Conservation (phyloP, 2,329 filamentous ascomycete genomes). For the Aspergillus sp. region DNA sequence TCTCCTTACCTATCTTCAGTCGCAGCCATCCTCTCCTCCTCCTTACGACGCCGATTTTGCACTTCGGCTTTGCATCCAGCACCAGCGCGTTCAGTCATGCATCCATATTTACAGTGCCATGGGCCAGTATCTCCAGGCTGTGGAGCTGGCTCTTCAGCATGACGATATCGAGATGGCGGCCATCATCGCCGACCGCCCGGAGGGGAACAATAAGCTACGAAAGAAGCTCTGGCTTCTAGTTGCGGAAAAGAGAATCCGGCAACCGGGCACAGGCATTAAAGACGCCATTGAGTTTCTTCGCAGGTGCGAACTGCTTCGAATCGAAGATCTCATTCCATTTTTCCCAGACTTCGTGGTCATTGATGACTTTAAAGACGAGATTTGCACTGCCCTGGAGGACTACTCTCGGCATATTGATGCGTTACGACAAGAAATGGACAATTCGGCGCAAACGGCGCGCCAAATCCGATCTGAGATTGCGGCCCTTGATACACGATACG, state of each 20-base stretch:
- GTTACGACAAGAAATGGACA: slow-evolving; percentile 93
- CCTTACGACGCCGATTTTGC: slow-evolving; percentile 95
- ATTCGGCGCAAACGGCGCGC: slow-evolving; percentile 80
- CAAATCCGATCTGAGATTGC: slow-evolving; percentile 91
- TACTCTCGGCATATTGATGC: slow-evolving; percentile 89
- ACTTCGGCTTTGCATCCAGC: slow-evolving; percentile 88
- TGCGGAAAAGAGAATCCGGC: slow-evolving; percentile 85
- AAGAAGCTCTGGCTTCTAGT: slow-evolving; percentile 97
- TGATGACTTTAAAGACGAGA: slow-evolving; percentile 98
- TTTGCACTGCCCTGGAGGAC: slow-evolving; percentile 88
- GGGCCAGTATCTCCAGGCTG: slow-evolving; percentile 90
- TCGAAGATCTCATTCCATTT: slow-evolving; percentile 96
- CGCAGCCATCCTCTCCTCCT: slow-evolving; percentile 80
- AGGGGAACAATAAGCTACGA: slow-evolving; percentile 73
- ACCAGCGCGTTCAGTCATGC: slow-evolving; percentile 88
- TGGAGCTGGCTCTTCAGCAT: slow-evolving; percentile 87
- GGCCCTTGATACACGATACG: slow-evolving; percentile 82
- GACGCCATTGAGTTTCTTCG: slow-evolving; percentile 90
- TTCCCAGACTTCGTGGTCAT: slow-evolving; percentile 99
- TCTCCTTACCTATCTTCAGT: slow-evolving; percentile 83
- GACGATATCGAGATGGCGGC: slow-evolving; percentile 86
- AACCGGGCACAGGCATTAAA: slow-evolving; percentile 81
- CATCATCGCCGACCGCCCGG: slow-evolving; percentile 79
- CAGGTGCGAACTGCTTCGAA: slow-evolving; percentile 85
- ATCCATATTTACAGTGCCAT: slow-evolving; percentile 98